These are phyloP conservation scores for Primulina huaijiensis DNA, from an alignment of 257 asterid species.

Conservation along the genomic window DNA sequence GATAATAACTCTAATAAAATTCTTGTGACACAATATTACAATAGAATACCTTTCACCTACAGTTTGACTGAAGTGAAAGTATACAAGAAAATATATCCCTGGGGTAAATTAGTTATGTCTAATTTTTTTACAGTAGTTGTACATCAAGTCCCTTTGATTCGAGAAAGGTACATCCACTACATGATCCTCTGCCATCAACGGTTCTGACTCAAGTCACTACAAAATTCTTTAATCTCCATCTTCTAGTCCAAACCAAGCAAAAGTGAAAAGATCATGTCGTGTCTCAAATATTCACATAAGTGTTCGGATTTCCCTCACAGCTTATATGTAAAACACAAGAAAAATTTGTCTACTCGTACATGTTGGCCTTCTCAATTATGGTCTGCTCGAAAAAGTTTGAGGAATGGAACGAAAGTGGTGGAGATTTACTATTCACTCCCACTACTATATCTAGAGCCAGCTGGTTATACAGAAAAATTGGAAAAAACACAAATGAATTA, in stretches of 20 bases:
- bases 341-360: conserved; percentile 28
- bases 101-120: conserved; percentile 40
- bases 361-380: conserved; percentile 36
- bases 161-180: conserved; percentile 32
- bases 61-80: conserved; percentile 33
- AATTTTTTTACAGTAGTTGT: conserved; percentile 31
- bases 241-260: conserved; percentile 29
- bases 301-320: conserved; percentile 37
- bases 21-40: conserved; percentile 37
- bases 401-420: conserved; percentile 11
- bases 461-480: conserved; percentile 40
- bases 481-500: conserved; percentile 13
- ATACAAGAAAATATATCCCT: conserved; percentile 32
- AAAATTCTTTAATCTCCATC: conserved; percentile 29
- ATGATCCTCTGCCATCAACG: conserved; percentile 28
- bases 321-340: conserved; percentile 18
- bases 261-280: conserved; percentile 29
- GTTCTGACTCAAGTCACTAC: conserved; percentile 33
- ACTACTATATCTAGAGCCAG: conserved; percentile 57
- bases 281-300: conserved; percentile 48
- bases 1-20: conserved; percentile 29
- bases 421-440: conserved; percentile 65
- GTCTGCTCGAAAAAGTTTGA: conserved; percentile 25
- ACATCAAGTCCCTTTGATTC: conserved; percentile 33
- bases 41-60: conserved; percentile 24